Evolutionary conservation across 2,329 filamentous ascomycete species (phyloP).

Genomic region (Gaeumannomyces tritici): DNA sequence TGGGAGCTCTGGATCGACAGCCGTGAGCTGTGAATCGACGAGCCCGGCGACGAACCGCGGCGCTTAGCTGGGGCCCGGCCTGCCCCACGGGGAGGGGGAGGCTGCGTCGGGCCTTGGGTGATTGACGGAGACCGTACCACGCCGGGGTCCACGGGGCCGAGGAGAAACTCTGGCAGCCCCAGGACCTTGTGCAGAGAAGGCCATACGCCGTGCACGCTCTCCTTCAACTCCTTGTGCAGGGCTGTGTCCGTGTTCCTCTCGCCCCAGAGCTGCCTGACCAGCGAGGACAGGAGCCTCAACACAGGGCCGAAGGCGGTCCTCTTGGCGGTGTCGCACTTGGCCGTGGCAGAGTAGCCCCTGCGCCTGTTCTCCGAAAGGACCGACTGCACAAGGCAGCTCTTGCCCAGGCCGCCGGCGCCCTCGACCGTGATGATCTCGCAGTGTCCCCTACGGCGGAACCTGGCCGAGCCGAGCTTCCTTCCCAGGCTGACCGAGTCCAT

Average conservation of each 20-base stretch:
- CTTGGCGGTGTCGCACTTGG: slow-evolving; percentile 55
- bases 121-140: slow-evolving; percentile 26
- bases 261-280: slow-evolving; percentile 60
- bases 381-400: slow-evolving; percentile 55
- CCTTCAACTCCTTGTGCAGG: slow-evolving; percentile 51
- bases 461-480: slow-evolving; percentile 43
- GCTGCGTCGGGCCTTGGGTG: slow-evolving; percentile 13
- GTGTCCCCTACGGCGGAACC: slow-evolving; percentile 51
- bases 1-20: slow-evolving; percentile 42
- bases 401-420: slow-evolving; percentile 54
- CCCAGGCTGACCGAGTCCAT: slow-evolving; percentile 37
- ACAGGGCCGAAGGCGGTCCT: slow-evolving; percentile 53
- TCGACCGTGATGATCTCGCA: slow-evolving; percentile 55
- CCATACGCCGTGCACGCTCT: slow-evolving; percentile 56
- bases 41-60: slow-evolving; percentile 24
- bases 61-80: slow-evolving; percentile 9
- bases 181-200: slow-evolving; percentile 52
- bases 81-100: slow-evolving; percentile 6
- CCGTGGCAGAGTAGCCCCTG: slow-evolving; percentile 54
- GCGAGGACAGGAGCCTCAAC: slow-evolving; percentile 53
- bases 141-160: slow-evolving; percentile 36
- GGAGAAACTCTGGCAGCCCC: slow-evolving; percentile 60
- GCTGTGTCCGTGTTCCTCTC: slow-evolving; percentile 55
- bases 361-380: slow-evolving; percentile 51
- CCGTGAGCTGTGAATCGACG: slow-evolving; percentile 14